phyloP scores from a whole-genome alignment of 768 basidiomycete species.

The Tulasnella sp. region DNA sequence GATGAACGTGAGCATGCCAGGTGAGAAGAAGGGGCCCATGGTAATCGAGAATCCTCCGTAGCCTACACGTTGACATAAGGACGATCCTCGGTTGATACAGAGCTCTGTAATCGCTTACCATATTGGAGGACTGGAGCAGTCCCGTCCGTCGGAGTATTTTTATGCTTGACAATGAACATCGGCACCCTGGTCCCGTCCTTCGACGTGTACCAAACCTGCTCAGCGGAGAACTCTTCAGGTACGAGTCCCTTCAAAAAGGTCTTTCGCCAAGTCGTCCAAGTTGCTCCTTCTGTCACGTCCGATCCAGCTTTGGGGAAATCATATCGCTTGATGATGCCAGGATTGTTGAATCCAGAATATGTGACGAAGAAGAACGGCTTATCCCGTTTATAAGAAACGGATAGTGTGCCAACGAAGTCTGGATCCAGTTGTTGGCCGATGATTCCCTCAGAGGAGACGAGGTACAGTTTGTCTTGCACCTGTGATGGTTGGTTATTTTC shows the following conservation, averaged over 20 bases:
- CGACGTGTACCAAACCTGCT: slow-evolving; percentile 69
- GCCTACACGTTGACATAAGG: slow-evolving; percentile 30
- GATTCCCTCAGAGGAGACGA: slow-evolving; percentile 49
- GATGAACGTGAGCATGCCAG: slow-evolving; percentile 60
- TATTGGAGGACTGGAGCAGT: slow-evolving; percentile 70
- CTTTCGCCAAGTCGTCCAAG: slow-evolving; percentile 47
- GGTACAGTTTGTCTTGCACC: slow-evolving; percentile 73
- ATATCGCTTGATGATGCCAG: slow-evolving; percentile 54
- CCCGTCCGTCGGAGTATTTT: slow-evolving; percentile 57
- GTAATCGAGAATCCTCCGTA: slow-evolving; percentile 76
- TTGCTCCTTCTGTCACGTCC: slow-evolving; percentile 33
- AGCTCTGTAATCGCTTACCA: slow-evolving; percentile 34
- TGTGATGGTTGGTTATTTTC: slow-evolving; percentile 23
- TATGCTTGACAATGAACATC: slow-evolving; percentile 77
- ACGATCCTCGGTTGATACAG: not conserved
- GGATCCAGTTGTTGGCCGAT: slow-evolving; percentile 45
- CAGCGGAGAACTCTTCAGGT: slow-evolving; percentile 55
- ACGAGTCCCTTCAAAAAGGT: slow-evolving; percentile 51
- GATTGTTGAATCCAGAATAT: slow-evolving; percentile 59
- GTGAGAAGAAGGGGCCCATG: slow-evolving; percentile 61
- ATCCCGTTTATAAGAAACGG: slow-evolving; percentile 37
- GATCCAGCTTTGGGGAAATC: slow-evolving; percentile 34
- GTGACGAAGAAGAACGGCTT: slow-evolving; percentile 54
- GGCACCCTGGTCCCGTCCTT: slow-evolving; percentile 74
- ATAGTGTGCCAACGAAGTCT: slow-evolving; percentile 58